Evolutionary conservation across 257 asterid genomes (phyloP), one percentile per base, ranked within the genome.

Genomic region (Nicotiana tomentosiformis): DNA sequence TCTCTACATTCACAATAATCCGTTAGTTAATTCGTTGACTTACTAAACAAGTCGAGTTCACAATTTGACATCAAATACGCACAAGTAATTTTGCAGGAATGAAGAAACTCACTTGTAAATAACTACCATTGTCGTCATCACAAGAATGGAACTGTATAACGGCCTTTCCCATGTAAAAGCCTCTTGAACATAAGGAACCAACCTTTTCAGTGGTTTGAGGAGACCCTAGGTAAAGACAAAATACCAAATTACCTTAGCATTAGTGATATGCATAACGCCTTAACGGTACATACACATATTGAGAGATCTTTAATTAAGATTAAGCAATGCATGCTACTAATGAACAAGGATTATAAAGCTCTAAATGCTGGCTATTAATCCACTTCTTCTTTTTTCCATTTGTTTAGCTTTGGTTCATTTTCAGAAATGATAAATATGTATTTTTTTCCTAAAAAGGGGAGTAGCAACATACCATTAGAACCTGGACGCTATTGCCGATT

Each of bases 161-260:
- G 98, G 98, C 84, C 81, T 89, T 87, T 94, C 92, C 99, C 99
- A 93, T 17, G 86, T 85, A 57, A 90, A 1, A 11, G 90, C 81
- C 61, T 81, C 90, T 81, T 78, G 88, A 55, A 78, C 83, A 89
- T 62, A 74, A 6, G 93, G 90, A 69, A 88, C 49, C 46, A 88
- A 11, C 9, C 78, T 79, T 64, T 83, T 61, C 29, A 89, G 66
- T 33, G 96, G 98, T 77, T 85, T 85, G 29, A 96, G 90, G n/a
- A 96, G 86, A 26, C 94, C 97, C 98, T 94, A 85, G 11, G 66
- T 23, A 35, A 23, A 84, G 55, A 30, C 23, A 85, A 30, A 66
- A 16, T 7, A 55, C 76, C 83, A 23, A 39, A 37, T 35, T 64
- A 3, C 17, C 30, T 64, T 5, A 70, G 37, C 12, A 2, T 11